Percentiles rank a stretch among this genome's conserved stretches.
These are phyloP conservation scores for Hirsutella rhossiliensis DNA, from an alignment of 2,329 filamentous ascomycete species.

Conservation along the genomic window DNA sequence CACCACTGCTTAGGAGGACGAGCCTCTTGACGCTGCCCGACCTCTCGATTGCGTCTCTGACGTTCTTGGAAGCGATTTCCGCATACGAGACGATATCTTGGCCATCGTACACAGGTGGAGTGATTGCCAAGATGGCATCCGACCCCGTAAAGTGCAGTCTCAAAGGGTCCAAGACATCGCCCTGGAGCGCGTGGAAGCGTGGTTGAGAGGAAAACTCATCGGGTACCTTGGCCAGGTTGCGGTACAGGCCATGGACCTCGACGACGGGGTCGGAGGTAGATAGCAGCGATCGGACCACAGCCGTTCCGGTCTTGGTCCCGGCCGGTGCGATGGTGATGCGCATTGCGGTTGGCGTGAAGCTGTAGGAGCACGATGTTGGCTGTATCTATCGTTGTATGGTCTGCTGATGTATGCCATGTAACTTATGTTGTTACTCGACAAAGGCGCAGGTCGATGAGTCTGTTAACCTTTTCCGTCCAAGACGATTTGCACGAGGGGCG, in stretches of 20 bases:
- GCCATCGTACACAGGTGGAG: slow-evolving; percentile 15
- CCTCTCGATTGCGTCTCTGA: slow-evolving; percentile 14
- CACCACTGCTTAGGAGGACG: slow-evolving; percentile 18
- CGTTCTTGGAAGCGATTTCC: slow-evolving; percentile 12
- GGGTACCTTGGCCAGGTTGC: slow-evolving; percentile 15
- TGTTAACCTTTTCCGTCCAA: too few species aligned
- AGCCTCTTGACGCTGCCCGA: slow-evolving; percentile 15
- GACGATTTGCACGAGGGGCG: too few species aligned
- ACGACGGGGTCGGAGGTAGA: slow-evolving; percentile 2
- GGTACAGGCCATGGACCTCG: slow-evolving; percentile 16
- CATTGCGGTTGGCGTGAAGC: slow-evolving; percentile 6
- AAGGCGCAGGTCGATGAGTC: too few species aligned
- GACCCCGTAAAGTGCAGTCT: slow-evolving; percentile 18
- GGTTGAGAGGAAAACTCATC: slow-evolving; percentile 11
- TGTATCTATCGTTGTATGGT: neutral
- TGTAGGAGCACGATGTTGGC: neutral
- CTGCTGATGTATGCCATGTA: too few species aligned
- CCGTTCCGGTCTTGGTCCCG: slow-evolving; percentile 16
- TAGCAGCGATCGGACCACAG: slow-evolving; percentile 17
- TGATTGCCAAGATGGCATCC: slow-evolving; percentile 18
- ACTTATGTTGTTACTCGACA: too few species aligned
- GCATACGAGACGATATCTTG: slow-evolving; percentile 11
- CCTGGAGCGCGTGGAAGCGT: slow-evolving; percentile 15
- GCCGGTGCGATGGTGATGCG: slow-evolving; percentile 19
- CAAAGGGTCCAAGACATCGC: slow-evolving; percentile 14